Conservation (phyloP, 495 filamentous ascomycete genomes). For the Aspergillus leporis region DNA sequence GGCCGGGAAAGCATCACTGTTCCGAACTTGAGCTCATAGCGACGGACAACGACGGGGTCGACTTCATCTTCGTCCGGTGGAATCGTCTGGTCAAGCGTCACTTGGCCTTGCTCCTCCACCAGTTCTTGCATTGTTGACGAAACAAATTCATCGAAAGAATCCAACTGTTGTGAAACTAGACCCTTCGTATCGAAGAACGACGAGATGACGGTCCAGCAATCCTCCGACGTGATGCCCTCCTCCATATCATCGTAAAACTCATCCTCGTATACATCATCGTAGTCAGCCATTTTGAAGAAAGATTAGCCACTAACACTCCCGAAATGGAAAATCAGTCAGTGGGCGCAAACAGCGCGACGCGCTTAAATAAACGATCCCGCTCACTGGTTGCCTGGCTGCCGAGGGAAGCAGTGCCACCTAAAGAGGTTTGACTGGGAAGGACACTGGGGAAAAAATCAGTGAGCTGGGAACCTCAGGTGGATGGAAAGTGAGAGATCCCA, state of each 20-base stretch:
- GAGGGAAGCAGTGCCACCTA: constrained; percentile 6
- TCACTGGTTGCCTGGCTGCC: constrained; percentile 15
- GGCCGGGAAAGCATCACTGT: constrained; percentile 80
- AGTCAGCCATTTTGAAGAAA: constrained; percentile 50
- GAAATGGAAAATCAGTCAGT: constrained; percentile 11
- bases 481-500: constrained; percentile 24
- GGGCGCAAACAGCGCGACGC: constrained; percentile 39
- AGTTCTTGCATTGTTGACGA: constrained; percentile 89
- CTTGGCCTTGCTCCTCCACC: constrained; percentile 81
- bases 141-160: constrained; percentile 98
- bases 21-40: constrained; percentile 93
- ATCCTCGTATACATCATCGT: constrained; percentile 53
- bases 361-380: constrained; percentile 24
- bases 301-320: constrained; percentile 8
- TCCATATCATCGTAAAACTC: constrained; percentile 66
- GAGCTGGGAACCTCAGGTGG: constrained; percentile 24
- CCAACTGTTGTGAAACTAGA: constrained; percentile 94
- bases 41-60: constrained; percentile 74
- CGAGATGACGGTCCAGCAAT: constrained; percentile 96
- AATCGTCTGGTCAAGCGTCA: constrained; percentile 85
- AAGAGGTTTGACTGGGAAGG: neutral
- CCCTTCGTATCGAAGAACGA: constrained; percentile 95
- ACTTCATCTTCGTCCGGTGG: constrained; percentile 66
- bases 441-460: constrained; percentile 3
- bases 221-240: constrained; percentile 74